These are phyloP conservation scores for Lagenaria siceraria DNA, from an alignment of 306 rosid species.

Conservation along the genomic window DNA sequence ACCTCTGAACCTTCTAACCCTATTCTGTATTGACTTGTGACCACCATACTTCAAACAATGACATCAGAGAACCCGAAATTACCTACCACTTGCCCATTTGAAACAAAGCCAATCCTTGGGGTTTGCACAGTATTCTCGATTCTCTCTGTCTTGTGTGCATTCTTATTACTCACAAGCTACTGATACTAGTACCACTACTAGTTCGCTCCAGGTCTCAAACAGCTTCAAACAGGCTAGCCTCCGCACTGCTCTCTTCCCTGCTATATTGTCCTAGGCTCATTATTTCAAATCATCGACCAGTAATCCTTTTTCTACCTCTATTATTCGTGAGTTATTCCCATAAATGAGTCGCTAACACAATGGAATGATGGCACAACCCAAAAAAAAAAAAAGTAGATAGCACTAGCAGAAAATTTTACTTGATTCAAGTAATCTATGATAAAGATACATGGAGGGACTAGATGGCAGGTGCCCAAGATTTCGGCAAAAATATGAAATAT, in stretches of 20 bases:
- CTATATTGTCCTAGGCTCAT: neutral
- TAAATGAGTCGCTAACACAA: neutral
- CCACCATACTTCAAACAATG: neutral
- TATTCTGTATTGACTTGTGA: neutral
- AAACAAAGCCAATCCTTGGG: neutral
- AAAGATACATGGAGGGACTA: neutral
- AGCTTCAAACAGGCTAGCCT: neutral
- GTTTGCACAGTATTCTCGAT: neutral
- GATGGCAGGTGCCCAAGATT: neutral
- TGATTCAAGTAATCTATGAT: neutral
- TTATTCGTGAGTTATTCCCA: neutral
- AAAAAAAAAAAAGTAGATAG: neutral
- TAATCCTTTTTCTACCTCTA: neutral
- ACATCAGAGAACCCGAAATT: neutral
- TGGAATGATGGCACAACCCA: neutral
- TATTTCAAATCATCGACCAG: neutral
- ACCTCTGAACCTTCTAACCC: neutral
- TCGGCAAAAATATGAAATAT: neutral
- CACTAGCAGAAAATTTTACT: neutral
- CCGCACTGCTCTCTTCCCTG: neutral
- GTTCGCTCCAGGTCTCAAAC: neutral
- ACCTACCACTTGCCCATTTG: neutral
- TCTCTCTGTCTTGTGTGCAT: neutral
- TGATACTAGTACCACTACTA: neutral
- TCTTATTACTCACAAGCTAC: neutral